Evolutionary conservation across 2,329 filamentous ascomycete species (phyloP).

Genomic region (Coleophoma cylindrospora): DNA sequence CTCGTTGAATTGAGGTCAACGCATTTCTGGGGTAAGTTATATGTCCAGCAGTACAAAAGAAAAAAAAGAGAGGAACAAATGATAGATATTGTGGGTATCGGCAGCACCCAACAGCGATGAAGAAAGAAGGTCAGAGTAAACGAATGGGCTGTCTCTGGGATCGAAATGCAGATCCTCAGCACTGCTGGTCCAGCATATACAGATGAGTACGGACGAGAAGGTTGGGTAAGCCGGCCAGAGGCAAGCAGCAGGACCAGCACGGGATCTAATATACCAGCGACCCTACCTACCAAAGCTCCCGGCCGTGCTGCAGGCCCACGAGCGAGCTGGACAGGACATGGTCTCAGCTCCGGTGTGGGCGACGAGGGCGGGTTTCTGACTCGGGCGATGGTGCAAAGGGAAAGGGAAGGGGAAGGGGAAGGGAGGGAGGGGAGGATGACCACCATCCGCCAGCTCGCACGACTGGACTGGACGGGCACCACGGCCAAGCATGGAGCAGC

Average conservation of each 20-base stretch:
- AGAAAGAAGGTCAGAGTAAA: constrained; percentile 12
- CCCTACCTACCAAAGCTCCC: neutral
- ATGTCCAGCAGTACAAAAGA: constrained; percentile 10
- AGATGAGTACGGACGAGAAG: neutral
- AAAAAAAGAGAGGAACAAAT: constrained; percentile 1
- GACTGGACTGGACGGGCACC: too few relatives aligned
- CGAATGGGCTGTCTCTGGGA: neutral
- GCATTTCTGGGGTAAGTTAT: constrained; percentile 14
- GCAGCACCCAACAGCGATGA: constrained; percentile 7
- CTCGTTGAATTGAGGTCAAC: constrained; percentile 11
- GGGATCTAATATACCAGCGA: constrained; percentile 16
- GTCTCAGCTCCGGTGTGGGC: neutral
- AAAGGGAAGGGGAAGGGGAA: too few relatives aligned
- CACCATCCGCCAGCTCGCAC: too few relatives aligned
- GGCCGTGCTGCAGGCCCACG: constrained; percentile 11
- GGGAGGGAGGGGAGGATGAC: neutral
- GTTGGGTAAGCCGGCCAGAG: constrained; percentile 3
- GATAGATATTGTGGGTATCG: too few relatives aligned
- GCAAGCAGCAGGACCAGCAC: constrained; percentile 11
- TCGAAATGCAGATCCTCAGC: neutral
- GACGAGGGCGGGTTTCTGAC: neutral
- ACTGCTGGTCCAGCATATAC: neutral
- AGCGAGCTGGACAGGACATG: neutral
- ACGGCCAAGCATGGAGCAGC: too few relatives aligned
- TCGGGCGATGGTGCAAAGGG: neutral